Evolutionary conservation across 768 basidiomycete species (phyloP), one percentile per base, ranked within the genome.

Genomic region (Scleroderma citrinum): DNA sequence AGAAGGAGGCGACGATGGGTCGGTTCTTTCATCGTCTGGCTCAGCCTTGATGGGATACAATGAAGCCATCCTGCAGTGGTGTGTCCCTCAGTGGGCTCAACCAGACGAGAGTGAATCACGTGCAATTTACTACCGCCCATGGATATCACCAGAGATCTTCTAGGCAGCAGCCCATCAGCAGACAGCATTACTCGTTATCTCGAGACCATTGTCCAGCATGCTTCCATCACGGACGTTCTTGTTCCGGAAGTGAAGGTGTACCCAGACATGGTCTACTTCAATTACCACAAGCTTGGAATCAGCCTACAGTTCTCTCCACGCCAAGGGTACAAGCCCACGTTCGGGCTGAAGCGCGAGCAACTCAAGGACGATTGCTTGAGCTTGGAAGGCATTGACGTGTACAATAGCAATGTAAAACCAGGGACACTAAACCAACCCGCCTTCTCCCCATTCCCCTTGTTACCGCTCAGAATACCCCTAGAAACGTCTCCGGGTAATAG

Each of bases 181-280:
- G 58, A 67, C 14, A 54, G 57, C 11, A 58, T 87, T 19, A 35
- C 65, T 6, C 59, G 65, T 10, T 80, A 76, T 52, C 67, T 87
- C 48, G 32, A 60, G 10, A 59, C 59, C 7, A 58, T 81, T 13
- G 57, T 69, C 7, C 34, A 57, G 7, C 50, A 69, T 2, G 48
- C 66, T 11, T 37, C 65, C 11, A 53, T 52, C 17, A 41, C 51
- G n/a, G 35, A 63, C 14, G 46, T 53, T 17, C 55, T 59, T 43
- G 39, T 41, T 12, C 83, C 88, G 29, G 78, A 88, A 56, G 69
- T 92, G 66, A 92, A 89, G 63, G 72, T 81, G 0, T 93, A 90
- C 64, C 63, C 88, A 24, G 91, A 96, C 64, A 77, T 78, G 7
- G 81, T 92, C 55, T 98, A 93, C 72, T 78, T 89, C 71, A 94